Base-by-base conservation (phyloP, 2,329 filamentous ascomycete species). In the Rhynchosporium graminicola region DNA sequence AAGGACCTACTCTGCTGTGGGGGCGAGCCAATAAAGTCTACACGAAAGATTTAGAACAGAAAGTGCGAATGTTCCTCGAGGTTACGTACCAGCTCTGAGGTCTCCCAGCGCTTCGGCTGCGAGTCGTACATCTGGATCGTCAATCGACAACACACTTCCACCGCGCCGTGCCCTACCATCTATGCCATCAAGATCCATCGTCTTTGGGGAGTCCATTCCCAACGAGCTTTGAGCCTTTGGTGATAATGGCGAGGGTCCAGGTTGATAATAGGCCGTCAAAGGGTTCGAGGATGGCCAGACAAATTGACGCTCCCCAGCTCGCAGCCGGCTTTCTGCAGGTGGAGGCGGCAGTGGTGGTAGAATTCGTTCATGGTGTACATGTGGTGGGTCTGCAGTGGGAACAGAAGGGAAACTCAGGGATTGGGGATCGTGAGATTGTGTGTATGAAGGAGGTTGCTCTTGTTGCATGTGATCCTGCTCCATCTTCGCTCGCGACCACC, bases 21-120 rank as follows among this genome's bases (percentile, higher is more conserved):
- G 77, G 87, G 86, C 15, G 87, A 89, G 59, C 87, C 87, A 54
- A 87, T 81, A 66, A 87, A 89, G 71, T 90, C 86, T 89, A 26
- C 13, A 1, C 15, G 9, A 71, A 61, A 73, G 66, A 48, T 46
- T n/a, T 20, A 20, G 13, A 33, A 45, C 47, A 59, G 15, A 15
- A 48, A 58, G 20, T 20, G 20, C 1, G 20, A 48, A 60, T 66
- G 42, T 26, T 55, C 48, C 60, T 60, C n/a, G 62, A 47, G 54
- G 31, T 62, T 45, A 76, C 82, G 73, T 78, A 92, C 89, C 88
- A 70, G 89, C 87, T 76, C 87, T 83, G 64, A 93, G 80, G 69
- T 91, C 88, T 55, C 89, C 89, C 13, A 93, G 78, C 7, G 90
- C 90, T 75, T 92, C 88, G 36, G 90, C 90, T 29, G 90, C 90